These are phyloP conservation scores for Diaporthe destruens DNA, from an alignment of 2,329 filamentous ascomycete genomes.

Conservation along the genomic window DNA sequence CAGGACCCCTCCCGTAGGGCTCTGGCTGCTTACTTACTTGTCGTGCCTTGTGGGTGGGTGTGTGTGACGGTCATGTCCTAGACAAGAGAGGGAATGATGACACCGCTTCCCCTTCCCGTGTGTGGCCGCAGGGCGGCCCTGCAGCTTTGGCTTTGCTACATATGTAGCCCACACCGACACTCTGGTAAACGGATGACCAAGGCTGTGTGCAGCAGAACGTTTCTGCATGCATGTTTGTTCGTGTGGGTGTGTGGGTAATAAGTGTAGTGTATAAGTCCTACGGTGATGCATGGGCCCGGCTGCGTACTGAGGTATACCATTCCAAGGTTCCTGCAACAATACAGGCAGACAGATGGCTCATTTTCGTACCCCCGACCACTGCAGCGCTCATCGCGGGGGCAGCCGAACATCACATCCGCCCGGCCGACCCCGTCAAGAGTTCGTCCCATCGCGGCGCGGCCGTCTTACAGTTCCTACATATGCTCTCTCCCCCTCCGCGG, in stretches of 20 bases:
- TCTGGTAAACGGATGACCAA: slow-evolving; percentile 26
- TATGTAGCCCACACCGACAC: slow-evolving; percentile 27
- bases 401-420: not conserved
- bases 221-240: not conserved
- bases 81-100: not conserved
- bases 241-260: too few relatives aligned
- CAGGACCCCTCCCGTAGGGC: not conserved
- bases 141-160: slow-evolving; percentile 10
- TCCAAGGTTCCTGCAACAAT: too few relatives aligned
- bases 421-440: not conserved
- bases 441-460: not conserved
- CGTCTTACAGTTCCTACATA: slow-evolving; percentile 5
- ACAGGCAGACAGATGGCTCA: not conserved
- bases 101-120: not conserved
- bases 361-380: slow-evolving; percentile 1
- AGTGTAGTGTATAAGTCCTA: not conserved
- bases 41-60: not conserved
- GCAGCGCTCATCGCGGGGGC: not conserved
- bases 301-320: not conserved
- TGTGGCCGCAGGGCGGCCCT: not conserved
- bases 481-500: not conserved
- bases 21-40: slow-evolving; percentile 27
- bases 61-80: not conserved
- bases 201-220: slow-evolving; percentile 11
- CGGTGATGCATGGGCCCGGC: slow-evolving; percentile 8